These are phyloP conservation scores for Xylaria arbuscula DNA, from an alignment of 2,329 filamentous ascomycete species.

Conservation along the genomic window DNA sequence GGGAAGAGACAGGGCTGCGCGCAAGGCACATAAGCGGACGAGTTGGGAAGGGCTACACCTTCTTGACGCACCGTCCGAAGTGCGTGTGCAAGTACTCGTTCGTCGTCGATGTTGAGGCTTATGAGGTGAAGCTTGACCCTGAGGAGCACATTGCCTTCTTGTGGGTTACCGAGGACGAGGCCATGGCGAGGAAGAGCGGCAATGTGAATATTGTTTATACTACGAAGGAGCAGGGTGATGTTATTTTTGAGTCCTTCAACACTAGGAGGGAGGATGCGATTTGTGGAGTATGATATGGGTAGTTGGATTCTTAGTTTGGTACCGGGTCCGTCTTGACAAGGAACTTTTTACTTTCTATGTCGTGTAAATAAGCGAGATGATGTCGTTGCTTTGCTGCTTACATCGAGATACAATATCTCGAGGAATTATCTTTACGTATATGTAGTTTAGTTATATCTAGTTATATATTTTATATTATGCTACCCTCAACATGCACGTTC, in stretches of 20 bases:
- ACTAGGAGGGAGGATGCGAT: slow-evolving; percentile 26
- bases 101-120: slow-evolving; percentile 44
- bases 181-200: slow-evolving; percentile 40
- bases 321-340: too few species aligned
- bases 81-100: slow-evolving; percentile 48
- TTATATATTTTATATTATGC: too few species aligned
- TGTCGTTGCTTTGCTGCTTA: too few species aligned
- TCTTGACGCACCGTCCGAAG: slow-evolving; percentile 38
- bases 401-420: too few species aligned
- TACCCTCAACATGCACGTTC: too few species aligned
- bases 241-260: slow-evolving; percentile 44
- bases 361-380: too few species aligned
- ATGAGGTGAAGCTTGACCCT: slow-evolving; percentile 49
- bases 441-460: too few species aligned
- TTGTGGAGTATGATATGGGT: too few species aligned
- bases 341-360: too few species aligned
- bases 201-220: slow-evolving; percentile 46
- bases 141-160: slow-evolving; percentile 50
- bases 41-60: slow-evolving; percentile 40
- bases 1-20: slow-evolving; percentile 55
- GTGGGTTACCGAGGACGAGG: slow-evolving; percentile 51
- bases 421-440: too few species aligned
- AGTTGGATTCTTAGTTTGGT: too few species aligned
- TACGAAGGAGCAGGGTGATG: slow-evolving; percentile 39
- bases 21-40: slow-evolving; percentile 37